phyloP scores from a whole-genome alignment of 345 rosid genomes.

The Gossypium anomalum region DNA sequence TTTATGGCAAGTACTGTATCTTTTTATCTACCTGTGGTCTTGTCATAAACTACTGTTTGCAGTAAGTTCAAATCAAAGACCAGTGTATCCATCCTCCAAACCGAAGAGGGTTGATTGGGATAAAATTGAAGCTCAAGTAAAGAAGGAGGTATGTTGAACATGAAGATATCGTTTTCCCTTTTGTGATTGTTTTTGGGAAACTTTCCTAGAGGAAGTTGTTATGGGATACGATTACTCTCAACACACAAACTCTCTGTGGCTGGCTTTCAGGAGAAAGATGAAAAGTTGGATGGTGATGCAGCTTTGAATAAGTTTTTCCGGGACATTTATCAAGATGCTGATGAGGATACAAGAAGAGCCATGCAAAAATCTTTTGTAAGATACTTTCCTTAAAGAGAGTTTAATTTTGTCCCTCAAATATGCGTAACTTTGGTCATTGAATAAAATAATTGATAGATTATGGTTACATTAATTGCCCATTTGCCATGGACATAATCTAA shows the following conservation, averaged over 20 bases:
- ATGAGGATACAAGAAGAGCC: constrained; percentile 86
- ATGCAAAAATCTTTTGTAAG: constrained; percentile 97
- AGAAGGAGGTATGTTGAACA: constrained; percentile 49
- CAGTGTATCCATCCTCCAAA: constrained; percentile 80
- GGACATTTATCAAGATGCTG: constrained; percentile 68
- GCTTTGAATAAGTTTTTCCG: constrained; percentile 90
- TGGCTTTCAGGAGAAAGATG: constrained; percentile 82
- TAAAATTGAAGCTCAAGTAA: constrained; percentile 78
- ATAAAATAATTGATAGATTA: not conserved
- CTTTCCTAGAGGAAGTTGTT: not conserved
- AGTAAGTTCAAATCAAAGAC: constrained; percentile 44
- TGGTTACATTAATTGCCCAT: not conserved
- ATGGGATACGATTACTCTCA: not conserved
- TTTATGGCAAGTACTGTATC: not conserved
- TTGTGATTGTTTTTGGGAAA: not conserved
- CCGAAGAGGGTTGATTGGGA: constrained; percentile 65
- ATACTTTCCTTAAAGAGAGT: not conserved
- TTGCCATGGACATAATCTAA: not conserved
- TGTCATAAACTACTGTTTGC: constrained; percentile 15
- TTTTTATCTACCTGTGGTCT: not conserved
- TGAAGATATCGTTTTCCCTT: not conserved
- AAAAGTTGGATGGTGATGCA: constrained; percentile 93
- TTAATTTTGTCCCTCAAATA: not conserved
- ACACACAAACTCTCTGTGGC: not conserved
- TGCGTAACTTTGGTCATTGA: not conserved